Base-by-base conservation (phyloP, 2,329 filamentous ascomycete species). In the Neocucurbitaria cava region DNA sequence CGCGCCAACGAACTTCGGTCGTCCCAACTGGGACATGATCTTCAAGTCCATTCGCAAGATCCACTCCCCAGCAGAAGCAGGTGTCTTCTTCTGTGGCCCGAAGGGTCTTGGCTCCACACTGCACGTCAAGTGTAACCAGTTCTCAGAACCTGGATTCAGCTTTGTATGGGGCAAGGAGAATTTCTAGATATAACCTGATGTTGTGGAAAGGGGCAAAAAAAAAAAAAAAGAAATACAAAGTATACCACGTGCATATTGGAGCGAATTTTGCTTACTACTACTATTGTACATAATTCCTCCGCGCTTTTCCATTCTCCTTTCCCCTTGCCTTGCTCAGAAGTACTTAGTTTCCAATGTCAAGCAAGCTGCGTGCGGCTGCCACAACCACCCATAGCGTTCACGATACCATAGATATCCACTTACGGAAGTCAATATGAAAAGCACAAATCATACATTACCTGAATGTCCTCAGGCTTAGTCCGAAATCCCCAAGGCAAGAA, bases 21-120 rank as follows among this genome's bases (percentile, higher is more conserved):
- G 90, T 21, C 91, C 91, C 15, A 94, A 95, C 78, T 95, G 91
- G 91, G 90, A 95, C 72, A 91, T 91, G 85, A 90, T 96, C 68
- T 95, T 95, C 80, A 85, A 90, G 60, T 88, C 88, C 49, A 90
- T 96, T 72, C 82, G 90, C 68, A 92, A 92, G 77, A 85, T 95
- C 46, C 76, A 78, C 59, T 52, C 68, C 2, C 76, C 76, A 6
- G 75, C 76, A 9, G 76, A 78, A 62, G 76, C 76, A 1, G 76
- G 76, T 62, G 76, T 78, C 11, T 78, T 95, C 81, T 95, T 94
- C 81, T 95, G 91, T 72, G 91, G 91, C 0, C 91, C 91, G 30
- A 94, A 94, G 79, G 87, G 85, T 1, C 77, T 94, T 61, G 91
- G 91, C 46, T 92, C 88, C 71, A 80, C 86, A 56, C 76, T 95